These are phyloP conservation scores for Prunus mongolica DNA, from an alignment of 306 rosid species.

Conservation along the genomic window DNA sequence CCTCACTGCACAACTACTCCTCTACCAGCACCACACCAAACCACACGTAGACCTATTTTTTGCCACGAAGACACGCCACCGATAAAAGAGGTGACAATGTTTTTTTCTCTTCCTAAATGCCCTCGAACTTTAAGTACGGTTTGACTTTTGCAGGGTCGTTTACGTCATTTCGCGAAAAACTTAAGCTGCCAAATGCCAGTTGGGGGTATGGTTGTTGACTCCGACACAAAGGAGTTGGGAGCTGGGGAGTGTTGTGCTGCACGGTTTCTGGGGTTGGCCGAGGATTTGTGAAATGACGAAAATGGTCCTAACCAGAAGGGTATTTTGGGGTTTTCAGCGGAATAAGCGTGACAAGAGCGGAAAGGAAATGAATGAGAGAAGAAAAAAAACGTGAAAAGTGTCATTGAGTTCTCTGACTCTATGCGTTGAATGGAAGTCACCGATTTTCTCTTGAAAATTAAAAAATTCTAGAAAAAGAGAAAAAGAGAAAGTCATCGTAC, in stretches of 20 bases:
- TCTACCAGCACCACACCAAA: conserved; percentile 49
- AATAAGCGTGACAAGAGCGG: conserved; percentile 7
- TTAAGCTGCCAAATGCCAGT: not conserved
- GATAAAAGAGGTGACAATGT: conserved; percentile 23
- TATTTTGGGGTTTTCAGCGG: conserved; percentile 27
- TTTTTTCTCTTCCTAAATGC: conserved; percentile 23
- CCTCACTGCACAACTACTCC: conserved; percentile 37
- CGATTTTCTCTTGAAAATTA: conserved; percentile 15
- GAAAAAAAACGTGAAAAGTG: conserved; percentile 32
- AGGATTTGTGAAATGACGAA: not conserved
- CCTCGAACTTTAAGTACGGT: not conserved
- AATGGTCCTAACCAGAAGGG: conserved; percentile 25
- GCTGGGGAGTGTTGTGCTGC: not conserved
- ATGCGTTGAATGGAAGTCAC: conserved; percentile 49
- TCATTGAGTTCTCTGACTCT: conserved; percentile 34
- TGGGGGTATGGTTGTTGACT: conserved; percentile 6
- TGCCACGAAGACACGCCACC: conserved; percentile 88
- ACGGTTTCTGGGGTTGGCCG: not conserved
- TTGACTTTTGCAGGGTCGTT: conserved; percentile 15
- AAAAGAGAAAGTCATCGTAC: not conserved
- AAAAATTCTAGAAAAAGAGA: not conserved
- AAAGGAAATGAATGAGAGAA: conserved; percentile 10
- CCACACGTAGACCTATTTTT: conserved; percentile 32
- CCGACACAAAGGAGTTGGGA: not conserved
- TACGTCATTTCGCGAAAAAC: conserved; percentile 1